phyloP scores from a whole-genome alignment of 257 asterid genomes.

The Fraxinus americana region DNA sequence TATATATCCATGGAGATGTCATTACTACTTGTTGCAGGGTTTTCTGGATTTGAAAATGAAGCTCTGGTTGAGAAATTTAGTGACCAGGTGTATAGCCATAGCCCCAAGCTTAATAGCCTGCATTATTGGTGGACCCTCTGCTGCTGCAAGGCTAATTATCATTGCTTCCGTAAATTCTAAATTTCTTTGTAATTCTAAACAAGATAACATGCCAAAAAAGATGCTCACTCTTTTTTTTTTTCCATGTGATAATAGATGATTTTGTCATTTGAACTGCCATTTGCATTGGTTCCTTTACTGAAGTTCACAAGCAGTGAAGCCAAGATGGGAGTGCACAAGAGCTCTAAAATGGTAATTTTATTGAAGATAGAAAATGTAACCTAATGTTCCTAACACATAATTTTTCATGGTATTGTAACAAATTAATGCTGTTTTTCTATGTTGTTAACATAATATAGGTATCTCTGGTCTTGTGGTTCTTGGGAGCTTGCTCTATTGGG shows the following conservation, averaged over 20 bases:
- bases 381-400: no score
- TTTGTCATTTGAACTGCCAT: conserved; percentile 30
- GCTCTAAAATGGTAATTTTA: conserved; percentile 19
- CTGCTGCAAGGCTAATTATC: conserved; percentile 25
- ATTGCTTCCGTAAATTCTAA: conserved; percentile 25
- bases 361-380: not conserved
- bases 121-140: conserved; percentile 28
- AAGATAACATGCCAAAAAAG: not conserved
- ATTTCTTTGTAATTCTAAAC: not conserved
- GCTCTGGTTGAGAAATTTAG: conserved; percentile 25
- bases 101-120: conserved; percentile 27
- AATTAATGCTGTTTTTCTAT: no score
- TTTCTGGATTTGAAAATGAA: conserved; percentile 25
- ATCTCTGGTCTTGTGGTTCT: conserved; percentile 17
- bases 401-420: no score
- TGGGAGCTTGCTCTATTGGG: conserved; percentile 16
- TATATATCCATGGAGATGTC: no score
- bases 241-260: conserved; percentile 17
- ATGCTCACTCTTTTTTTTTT: not conserved
- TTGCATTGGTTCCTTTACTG: conserved; percentile 28
- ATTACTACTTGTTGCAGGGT: conserved; percentile 8
- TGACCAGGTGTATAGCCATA: conserved; percentile 27
- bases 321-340: conserved; percentile 32
- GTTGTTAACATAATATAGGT: conserved; percentile 6
- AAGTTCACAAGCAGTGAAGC: conserved; percentile 29